Percentiles rank a stretch among this genome's conserved stretches.
Conservation (phyloP, 495 filamentous ascomycete species). For the Neurospora terricola region DNA sequence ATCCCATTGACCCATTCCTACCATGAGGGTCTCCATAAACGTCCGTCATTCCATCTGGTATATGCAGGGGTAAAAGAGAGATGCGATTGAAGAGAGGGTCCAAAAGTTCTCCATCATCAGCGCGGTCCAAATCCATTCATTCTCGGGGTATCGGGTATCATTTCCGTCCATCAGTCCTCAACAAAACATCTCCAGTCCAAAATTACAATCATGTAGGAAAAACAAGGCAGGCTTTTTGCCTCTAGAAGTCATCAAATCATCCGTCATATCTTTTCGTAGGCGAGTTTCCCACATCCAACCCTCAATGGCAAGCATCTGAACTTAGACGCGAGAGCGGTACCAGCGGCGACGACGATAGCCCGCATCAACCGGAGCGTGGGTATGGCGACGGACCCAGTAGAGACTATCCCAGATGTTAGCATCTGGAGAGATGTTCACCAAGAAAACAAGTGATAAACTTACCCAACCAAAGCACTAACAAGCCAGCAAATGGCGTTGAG, state of each 20-base stretch:
- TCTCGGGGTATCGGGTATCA: not conserved
- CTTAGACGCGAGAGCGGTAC: slow-evolving; percentile 34
- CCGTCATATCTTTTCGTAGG: not conserved
- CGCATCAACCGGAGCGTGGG: slow-evolving; percentile 1
- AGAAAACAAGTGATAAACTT: not conserved
- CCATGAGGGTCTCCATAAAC: not conserved
- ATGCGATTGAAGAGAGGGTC: not conserved
- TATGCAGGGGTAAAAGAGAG: not conserved
- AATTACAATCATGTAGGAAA: not conserved
- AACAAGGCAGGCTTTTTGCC: not conserved
- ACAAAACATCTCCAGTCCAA: not conserved
- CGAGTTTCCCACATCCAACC: not conserved
- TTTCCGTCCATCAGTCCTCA: not conserved
- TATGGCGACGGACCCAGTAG: slow-evolving; percentile 33
- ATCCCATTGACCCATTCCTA: not conserved
- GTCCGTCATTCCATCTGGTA: not conserved
- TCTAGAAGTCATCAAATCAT: not conserved
- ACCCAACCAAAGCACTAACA: slow-evolving; percentile 43
- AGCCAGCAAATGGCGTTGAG: slow-evolving; percentile 60
- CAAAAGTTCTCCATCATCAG: not conserved
- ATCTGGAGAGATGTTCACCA: not conserved
- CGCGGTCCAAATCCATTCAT: not conserved
- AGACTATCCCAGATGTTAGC: slow-evolving; percentile 15
- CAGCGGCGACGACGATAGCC: slow-evolving; percentile 29
- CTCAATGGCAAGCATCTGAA: not conserved